phyloP scores from a whole-genome alignment of 306 rosid genomes.

The Styphnolobium japonicum region DNA sequence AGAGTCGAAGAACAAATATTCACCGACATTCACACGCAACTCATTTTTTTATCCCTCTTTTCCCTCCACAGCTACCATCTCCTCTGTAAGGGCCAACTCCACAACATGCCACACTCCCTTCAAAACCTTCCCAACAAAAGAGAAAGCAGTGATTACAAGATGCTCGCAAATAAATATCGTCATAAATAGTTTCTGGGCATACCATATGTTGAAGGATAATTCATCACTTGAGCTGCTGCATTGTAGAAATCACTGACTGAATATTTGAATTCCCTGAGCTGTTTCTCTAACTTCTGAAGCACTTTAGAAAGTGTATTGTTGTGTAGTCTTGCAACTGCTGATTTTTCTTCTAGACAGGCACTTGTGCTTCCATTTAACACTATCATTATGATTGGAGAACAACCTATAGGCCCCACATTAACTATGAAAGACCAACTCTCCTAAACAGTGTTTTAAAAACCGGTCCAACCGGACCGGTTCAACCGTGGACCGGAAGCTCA shows the following conservation, averaged over 20 bases:
- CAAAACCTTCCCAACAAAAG: conserved; percentile 36
- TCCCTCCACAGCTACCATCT: conserved; percentile 47
- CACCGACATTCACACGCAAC: conserved; percentile 30
- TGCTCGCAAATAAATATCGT: background rate
- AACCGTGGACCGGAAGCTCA: no score
- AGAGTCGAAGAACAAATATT: conserved; percentile 48
- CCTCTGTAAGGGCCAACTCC: conserved; percentile 51
- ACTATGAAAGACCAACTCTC: no score
- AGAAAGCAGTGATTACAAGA: background rate
- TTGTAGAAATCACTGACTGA: conserved; percentile 24
- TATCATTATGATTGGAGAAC: conserved; percentile 27
- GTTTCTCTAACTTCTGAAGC: conserved; percentile 20
- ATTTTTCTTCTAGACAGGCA: conserved; percentile 28
- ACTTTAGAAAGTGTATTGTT: conserved; percentile 20
- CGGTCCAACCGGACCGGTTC: no score
- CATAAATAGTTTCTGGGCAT: background rate
- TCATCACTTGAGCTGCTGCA: background rate
- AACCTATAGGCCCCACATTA: conserved; percentile 27
- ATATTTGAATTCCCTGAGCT: conserved; percentile 46
- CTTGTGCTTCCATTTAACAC: background rate
- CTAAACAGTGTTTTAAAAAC: no score
- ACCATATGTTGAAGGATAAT: conserved; percentile 39
- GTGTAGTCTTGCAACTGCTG: conserved; percentile 34
- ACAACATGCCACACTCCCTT: conserved; percentile 45
- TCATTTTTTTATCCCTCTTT: conserved; percentile 30